A percentile compares a stretch with the other conserved stretches of the same genome.
Evolutionary conservation across 2,329 filamentous ascomycete genomes (phyloP).

Genomic region (Talaromyces pinophilus): DNA sequence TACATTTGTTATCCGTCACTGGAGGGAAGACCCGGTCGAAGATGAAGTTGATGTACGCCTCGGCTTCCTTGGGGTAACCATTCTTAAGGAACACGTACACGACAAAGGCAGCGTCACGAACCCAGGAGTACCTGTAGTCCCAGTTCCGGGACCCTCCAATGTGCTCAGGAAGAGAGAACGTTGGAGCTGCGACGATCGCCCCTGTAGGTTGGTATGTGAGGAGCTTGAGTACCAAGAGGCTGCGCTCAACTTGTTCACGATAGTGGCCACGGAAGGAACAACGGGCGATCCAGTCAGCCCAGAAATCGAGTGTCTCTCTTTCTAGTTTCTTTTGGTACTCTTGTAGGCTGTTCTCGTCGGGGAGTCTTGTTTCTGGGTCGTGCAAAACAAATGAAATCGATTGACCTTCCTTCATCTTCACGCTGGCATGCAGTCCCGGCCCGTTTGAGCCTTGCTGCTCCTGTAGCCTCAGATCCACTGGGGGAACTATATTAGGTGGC

Average conservation of each 20-base stretch:
- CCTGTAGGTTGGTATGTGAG: constrained; percentile 77
- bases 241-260: constrained; percentile 69
- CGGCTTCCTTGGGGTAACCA: constrained; percentile 72
- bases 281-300: constrained; percentile 71
- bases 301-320: constrained; percentile 66
- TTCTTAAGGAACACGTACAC: constrained; percentile 74
- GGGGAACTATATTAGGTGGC: too few relatives aligned
- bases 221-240: constrained; percentile 73
- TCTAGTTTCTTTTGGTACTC: too few relatives aligned
- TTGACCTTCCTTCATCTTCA: too few relatives aligned
- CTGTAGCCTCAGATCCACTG: too few relatives aligned
- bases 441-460: too few relatives aligned
- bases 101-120: constrained; percentile 74
- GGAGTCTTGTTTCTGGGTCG: too few relatives aligned
- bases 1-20: constrained; percentile 56
- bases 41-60: constrained; percentile 78
- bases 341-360: too few relatives aligned
- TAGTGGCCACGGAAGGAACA: constrained; percentile 71
- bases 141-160: constrained; percentile 65
- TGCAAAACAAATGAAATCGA: too few relatives aligned
- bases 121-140: constrained; percentile 65
- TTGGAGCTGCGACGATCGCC: constrained; percentile 73
- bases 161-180: constrained; percentile 74
- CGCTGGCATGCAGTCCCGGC: too few relatives aligned
- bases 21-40: constrained; percentile 62